Conservation (phyloP, 345 rosid genomes). For the Geranium brycei region DNA sequence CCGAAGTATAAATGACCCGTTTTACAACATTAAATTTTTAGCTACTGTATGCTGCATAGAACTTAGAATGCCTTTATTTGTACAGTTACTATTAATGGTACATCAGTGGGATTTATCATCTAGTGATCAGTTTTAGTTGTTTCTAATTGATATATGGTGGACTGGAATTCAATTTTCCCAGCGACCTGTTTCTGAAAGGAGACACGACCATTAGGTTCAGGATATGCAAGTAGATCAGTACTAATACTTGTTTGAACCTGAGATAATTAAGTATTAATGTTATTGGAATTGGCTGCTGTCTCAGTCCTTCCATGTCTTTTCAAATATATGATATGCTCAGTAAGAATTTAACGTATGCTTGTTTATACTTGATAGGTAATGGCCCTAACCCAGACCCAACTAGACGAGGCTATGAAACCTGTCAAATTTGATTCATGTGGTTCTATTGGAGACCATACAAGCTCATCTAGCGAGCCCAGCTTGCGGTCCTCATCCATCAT, state of each 20-base stretch:
- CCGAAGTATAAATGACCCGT: too few relatives aligned
- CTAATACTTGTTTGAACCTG: background rate
- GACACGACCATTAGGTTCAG: background rate
- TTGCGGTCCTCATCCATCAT: slow-evolving; percentile 37
- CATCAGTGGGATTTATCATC: too few relatives aligned
- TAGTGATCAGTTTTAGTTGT: too few relatives aligned
- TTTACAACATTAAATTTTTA: too few relatives aligned
- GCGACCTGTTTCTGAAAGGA: background rate
- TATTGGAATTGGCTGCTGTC: background rate
- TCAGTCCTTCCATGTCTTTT: background rate
- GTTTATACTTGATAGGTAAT: slow-evolving; percentile 42
- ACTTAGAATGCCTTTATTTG: too few relatives aligned
- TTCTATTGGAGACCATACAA: slow-evolving; percentile 50
- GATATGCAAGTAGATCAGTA: background rate
- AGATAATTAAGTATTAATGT: background rate
- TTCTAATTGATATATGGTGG: background rate
- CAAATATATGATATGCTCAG: background rate
- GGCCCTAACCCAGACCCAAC: slow-evolving; percentile 72
- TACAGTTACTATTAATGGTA: too few relatives aligned
- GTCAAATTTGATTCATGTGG: slow-evolving; percentile 49
- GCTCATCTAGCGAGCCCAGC: slow-evolving; percentile 37
- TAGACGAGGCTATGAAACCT: slow-evolving; percentile 85
- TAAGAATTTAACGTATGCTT: slow-evolving; percentile 1
- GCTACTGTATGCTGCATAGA: too few relatives aligned
- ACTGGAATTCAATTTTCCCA: background rate